Percentiles rank a stretch among this genome's conserved stretches.
These are phyloP conservation scores for Violaceomyces palustris DNA, from an alignment of 1,284 basidiomycete species.

Conservation along the genomic window DNA sequence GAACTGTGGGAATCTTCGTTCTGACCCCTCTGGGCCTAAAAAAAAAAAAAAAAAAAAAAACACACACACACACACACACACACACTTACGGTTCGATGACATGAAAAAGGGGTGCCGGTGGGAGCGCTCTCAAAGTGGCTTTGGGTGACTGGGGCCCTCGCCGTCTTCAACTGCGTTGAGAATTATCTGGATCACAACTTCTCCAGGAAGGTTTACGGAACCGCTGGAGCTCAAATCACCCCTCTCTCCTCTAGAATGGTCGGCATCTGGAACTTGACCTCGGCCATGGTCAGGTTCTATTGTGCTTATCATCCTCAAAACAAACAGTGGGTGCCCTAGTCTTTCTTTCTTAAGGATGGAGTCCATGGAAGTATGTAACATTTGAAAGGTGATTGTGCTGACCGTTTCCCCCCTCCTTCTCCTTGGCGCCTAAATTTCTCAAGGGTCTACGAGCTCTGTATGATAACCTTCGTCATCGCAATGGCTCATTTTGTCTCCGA, in stretches of 20 bases:
- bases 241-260: slow-evolving; percentile 45
- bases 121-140: slow-evolving; percentile 45
- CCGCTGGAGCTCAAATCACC: slow-evolving; percentile 37
- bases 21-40: no score
- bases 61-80: no score
- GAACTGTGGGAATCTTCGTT: no score
- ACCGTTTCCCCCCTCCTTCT: neutral
- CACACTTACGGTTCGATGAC: no score
- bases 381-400: neutral
- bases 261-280: slow-evolving; percentile 49
- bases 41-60: no score
- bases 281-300: slow-evolving; percentile 45
- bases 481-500: slow-evolving; percentile 85
- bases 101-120: slow-evolving; percentile 32
- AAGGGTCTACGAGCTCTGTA: slow-evolving; percentile 70
- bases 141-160: slow-evolving; percentile 33
- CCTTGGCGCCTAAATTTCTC: neutral
- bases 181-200: slow-evolving; percentile 37
- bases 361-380: slow-evolving; percentile 2
- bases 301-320: slow-evolving; percentile 46
- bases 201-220: slow-evolving; percentile 42
- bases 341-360: no score
- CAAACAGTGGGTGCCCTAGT: slow-evolving; percentile 27
- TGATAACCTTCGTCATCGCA: slow-evolving; percentile 82
- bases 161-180: slow-evolving; percentile 39